Conservation (phyloP, 306 rosid species). For the Spatholobus suberectus region DNA sequence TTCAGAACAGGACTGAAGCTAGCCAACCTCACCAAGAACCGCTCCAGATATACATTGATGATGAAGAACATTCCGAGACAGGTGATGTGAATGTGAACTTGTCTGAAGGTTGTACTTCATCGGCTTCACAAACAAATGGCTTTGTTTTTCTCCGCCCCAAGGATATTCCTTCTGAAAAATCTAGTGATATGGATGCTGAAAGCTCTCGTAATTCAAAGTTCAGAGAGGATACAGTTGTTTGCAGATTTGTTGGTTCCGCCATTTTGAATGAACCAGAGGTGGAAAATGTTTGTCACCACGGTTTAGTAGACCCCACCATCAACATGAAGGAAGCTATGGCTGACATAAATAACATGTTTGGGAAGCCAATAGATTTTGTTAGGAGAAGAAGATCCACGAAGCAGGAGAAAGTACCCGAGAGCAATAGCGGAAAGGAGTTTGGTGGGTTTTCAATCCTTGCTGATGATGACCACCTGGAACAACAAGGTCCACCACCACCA, state of each 20-base stretch:
- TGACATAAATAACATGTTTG: slow-evolving; percentile 96
- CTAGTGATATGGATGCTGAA: slow-evolving; percentile 49
- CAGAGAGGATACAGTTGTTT: slow-evolving; percentile 89
- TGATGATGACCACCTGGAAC: slow-evolving; percentile 68
- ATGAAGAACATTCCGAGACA: slow-evolving; percentile 51
- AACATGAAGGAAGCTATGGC: slow-evolving; percentile 97
- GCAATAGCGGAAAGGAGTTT: slow-evolving; percentile 46
- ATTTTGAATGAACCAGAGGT: slow-evolving; percentile 81
- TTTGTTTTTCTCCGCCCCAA: slow-evolving; percentile 71
- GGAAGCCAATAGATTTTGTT: slow-evolving; percentile 87
- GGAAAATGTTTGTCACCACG: slow-evolving; percentile 96
- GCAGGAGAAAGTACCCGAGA: slow-evolving; percentile 60
- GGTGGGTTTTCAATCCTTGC: slow-evolving; percentile 84
- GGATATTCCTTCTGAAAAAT: slow-evolving; percentile 58
- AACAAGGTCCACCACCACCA: slow-evolving; percentile 52
- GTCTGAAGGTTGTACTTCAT: slow-evolving; percentile 51
- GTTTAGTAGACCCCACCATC: slow-evolving; percentile 93
- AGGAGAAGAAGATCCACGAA: slow-evolving; percentile 65
- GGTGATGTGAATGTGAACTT: slow-evolving; percentile 43
- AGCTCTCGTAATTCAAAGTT: slow-evolving; percentile 57
- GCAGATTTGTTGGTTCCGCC: slow-evolving; percentile 92
- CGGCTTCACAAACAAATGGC: slow-evolving; percentile 53
- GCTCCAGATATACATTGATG: slow-evolving; percentile 76
- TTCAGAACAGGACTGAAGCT: slow-evolving; percentile 48
- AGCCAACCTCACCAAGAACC: slow-evolving; percentile 57